A percentile compares a stretch with the other conserved stretches of the same genome.
Evolutionary conservation across 257 asterid species (phyloP).

Genomic region (Solanum ossicruentum): DNA sequence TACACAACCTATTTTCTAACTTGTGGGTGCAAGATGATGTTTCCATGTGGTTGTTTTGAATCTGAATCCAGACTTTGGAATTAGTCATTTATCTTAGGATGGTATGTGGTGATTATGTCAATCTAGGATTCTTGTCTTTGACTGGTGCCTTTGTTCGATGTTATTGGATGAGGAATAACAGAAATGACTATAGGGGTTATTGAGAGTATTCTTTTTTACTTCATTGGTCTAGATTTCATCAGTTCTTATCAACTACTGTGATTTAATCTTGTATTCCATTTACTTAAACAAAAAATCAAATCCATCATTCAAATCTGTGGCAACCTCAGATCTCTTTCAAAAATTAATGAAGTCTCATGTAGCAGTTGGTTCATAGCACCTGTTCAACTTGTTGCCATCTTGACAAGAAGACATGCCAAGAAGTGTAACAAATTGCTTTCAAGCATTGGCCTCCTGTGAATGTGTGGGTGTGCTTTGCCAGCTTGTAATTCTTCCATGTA

Average conservation of each 20-base stretch:
- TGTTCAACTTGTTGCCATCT: background rate
- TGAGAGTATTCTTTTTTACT: background rate
- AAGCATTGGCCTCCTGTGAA: background rate
- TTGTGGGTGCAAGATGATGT: background rate
- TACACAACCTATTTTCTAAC: background rate
- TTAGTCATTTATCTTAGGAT: background rate
- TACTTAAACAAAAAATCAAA: background rate
- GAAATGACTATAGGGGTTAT: background rate
- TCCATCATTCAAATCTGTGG: background rate
- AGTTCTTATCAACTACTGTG: background rate
- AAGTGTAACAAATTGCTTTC: background rate
- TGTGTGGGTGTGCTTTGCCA: background rate
- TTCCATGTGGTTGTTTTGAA: background rate
- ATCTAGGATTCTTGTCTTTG: background rate
- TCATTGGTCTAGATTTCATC: background rate
- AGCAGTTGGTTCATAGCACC: background rate
- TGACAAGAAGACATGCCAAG: background rate
- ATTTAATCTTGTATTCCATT: background rate
- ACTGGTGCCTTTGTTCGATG: background rate
- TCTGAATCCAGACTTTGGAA: background rate
- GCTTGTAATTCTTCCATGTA: background rate
- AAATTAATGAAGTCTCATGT: background rate
- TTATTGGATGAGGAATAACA: background rate
- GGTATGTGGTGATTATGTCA: background rate
- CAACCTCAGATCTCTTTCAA: background rate